A percentile compares a stretch with the other conserved stretches of the same genome.
Evolutionary conservation across 1,139 yeast genomes (phyloP).

Genomic region (Pichia sp.): DNA sequence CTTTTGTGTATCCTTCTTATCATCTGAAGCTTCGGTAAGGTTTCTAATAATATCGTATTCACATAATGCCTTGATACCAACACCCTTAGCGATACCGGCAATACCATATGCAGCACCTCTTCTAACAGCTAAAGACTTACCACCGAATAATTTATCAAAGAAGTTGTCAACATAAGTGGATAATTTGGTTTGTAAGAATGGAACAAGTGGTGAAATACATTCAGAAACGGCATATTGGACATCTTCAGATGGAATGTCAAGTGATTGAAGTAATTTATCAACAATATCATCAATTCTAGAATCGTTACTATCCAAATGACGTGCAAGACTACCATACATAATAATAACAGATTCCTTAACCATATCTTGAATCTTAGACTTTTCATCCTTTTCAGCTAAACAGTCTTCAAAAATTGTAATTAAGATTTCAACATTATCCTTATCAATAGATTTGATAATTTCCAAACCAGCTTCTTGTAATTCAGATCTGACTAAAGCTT

Average conservation of each 20-base stretch:
- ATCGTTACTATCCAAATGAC: constrained; percentile 69
- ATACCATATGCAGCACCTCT: constrained; percentile 97
- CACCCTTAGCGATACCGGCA: constrained; percentile 90
- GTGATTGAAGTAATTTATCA: constrained; percentile 66
- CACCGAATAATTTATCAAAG: constrained; percentile 56
- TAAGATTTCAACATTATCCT: constrained; percentile 60
- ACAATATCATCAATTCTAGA: constrained; percentile 63
- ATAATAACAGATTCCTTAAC: constrained; percentile 82
- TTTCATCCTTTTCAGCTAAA: constrained; percentile 45
- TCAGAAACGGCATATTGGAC: constrained; percentile 86
- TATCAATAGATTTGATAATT: constrained; percentile 65
- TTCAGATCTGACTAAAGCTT: constrained; percentile 71
- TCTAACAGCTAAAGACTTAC: constrained; percentile 53
- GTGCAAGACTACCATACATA: constrained; percentile 84
- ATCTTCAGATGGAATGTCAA: constrained; percentile 85
- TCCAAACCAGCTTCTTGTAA: constrained; percentile 88
- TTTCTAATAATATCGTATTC: constrained; percentile 75
- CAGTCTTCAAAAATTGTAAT: constrained; percentile 75
- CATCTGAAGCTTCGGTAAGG: constrained; percentile 85
- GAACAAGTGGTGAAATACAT: constrained; percentile 81
- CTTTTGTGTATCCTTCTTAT: constrained; percentile 67
- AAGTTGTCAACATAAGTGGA: constrained; percentile 55
- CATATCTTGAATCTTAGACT: constrained; percentile 53
- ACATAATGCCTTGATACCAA: constrained; percentile 75
- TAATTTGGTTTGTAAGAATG: constrained; percentile 49